Evolutionary conservation across 768 basidiomycete species (phyloP).

Genomic region (button mushroom (Agaricus bisporus)): DNA sequence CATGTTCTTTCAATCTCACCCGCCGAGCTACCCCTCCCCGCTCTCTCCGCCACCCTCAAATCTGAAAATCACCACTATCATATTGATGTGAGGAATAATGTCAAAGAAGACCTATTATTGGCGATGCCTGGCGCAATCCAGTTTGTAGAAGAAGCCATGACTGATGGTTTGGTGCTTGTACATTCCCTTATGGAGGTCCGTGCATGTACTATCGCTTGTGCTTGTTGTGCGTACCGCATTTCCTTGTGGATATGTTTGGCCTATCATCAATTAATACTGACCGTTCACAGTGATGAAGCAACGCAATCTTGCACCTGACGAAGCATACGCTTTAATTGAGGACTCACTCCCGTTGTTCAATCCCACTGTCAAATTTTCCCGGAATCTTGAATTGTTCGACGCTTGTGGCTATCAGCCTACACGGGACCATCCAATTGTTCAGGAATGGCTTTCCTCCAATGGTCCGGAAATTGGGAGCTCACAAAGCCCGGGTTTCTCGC

Average conservation of each 20-base stretch:
- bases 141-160: constrained; percentile 36
- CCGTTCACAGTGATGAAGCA: constrained; percentile 39
- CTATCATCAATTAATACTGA: constrained; percentile 2
- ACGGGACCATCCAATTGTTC: constrained; percentile 31
- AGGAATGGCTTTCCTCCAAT: constrained; percentile 28
- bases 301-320: constrained; percentile 28
- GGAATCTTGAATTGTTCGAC: constrained; percentile 40
- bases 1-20: constrained; percentile 52
- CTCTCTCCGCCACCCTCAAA: constrained; percentile 23
- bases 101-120: constrained; percentile 35
- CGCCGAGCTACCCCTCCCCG: constrained; percentile 32
- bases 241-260: not conserved
- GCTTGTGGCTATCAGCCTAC: constrained; percentile 35
- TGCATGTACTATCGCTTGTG: constrained; percentile 46
- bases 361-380: constrained; percentile 38
- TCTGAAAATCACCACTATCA: constrained; percentile 26
- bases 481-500: not conserved
- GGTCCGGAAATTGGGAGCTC: not conserved
- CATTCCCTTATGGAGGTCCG: constrained; percentile 48
- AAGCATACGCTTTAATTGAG: constrained; percentile 35
- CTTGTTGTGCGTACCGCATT: constrained; percentile 38
- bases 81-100: constrained; percentile 32
- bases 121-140: constrained; percentile 39
- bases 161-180: constrained; percentile 46
- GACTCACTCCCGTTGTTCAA: constrained; percentile 53